A percentile compares a stretch with the other conserved stretches of the same genome.
These are phyloP conservation scores for Bipolaris victoriae DNA, from an alignment of 2,329 filamentous ascomycete species.

Conservation along the genomic window DNA sequence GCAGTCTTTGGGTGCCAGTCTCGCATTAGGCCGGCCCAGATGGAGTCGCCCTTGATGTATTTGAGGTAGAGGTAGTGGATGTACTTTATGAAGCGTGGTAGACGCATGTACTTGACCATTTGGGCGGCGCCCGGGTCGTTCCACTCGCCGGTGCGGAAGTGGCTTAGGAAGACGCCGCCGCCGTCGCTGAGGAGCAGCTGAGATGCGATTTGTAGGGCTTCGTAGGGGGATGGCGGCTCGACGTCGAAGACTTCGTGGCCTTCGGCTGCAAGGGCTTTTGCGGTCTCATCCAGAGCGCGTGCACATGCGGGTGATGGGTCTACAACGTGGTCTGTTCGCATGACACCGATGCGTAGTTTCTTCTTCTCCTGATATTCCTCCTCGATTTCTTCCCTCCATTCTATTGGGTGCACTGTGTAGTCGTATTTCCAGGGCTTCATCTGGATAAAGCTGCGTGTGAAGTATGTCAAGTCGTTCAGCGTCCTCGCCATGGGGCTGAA, in stretches of 20 bases:
- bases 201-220: conserved; percentile 76
- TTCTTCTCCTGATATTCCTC: conserved; percentile 66
- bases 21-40: conserved; percentile 79
- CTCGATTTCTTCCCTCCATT: conserved; percentile 71
- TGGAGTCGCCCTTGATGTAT: conserved; percentile 74
- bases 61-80: conserved; percentile 90
- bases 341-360: conserved; percentile 73
- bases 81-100: conserved; percentile 77
- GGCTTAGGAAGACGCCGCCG: conserved; percentile 77
- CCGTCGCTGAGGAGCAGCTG: conserved; percentile 86
- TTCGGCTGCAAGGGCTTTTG: conserved; percentile 68
- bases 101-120: conserved; percentile 73
- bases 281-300: conserved; percentile 74
- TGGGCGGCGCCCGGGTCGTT: conserved; percentile 79
- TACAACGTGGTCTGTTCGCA: conserved; percentile 81
- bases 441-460: conserved; percentile 75
- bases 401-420: conserved; percentile 81
- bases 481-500: conserved; percentile 94
- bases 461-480: conserved; percentile 81
- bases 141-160: conserved; percentile 77
- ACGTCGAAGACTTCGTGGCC: conserved; percentile 77
- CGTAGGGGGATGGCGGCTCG: conserved; percentile 71
- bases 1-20: conserved; percentile 76
- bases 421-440: conserved; percentile 93
- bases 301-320: conserved; percentile 84